Percentiles rank a stretch among this genome's conserved stretches.
These are phyloP conservation scores for Penicillium sp. DNA, from an alignment of 2,329 filamentous ascomycete species.

Conservation along the genomic window DNA sequence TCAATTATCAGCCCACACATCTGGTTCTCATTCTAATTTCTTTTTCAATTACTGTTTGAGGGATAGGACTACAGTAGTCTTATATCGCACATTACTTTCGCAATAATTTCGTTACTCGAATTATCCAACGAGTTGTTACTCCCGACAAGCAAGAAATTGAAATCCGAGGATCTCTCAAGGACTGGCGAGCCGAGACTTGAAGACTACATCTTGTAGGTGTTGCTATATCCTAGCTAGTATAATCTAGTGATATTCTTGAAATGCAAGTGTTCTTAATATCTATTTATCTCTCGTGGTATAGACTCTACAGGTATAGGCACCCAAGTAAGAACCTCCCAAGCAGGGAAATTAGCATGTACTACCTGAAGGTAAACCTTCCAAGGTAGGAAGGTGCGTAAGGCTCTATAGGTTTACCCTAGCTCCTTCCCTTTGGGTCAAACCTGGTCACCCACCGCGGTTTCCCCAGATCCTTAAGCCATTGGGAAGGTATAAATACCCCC, in stretches of 20 bases:
- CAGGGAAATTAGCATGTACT: neutral
- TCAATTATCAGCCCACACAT: too few species aligned
- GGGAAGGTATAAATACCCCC: too few species aligned
- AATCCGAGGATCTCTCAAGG: neutral
- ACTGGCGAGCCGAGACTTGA: constrained; percentile 15
- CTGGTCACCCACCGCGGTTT: neutral
- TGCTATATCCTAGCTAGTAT: neutral
- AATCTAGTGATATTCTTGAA: neutral
- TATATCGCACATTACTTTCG: neutral
- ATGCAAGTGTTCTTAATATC: neutral
- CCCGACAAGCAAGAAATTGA: neutral
- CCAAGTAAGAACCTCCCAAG: neutral
- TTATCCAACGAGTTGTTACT: neutral
- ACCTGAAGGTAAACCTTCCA: neutral
- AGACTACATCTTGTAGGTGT: constrained; percentile 17
- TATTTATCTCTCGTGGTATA: neutral
- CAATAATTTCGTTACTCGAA: neutral
- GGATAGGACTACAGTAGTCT: too few species aligned
- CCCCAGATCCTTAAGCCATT: neutral
- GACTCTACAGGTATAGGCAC: neutral
- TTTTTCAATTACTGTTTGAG: too few species aligned
- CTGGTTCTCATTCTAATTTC: too few species aligned
- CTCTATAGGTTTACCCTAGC: neutral
- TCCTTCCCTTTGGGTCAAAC: neutral
- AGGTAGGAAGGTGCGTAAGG: too few species aligned